A percentile compares a stretch with the other conserved stretches of the same genome.
Evolutionary conservation across 2,329 filamentous ascomycete genomes (phyloP).

Genomic region (Aspergillus fructus): DNA sequence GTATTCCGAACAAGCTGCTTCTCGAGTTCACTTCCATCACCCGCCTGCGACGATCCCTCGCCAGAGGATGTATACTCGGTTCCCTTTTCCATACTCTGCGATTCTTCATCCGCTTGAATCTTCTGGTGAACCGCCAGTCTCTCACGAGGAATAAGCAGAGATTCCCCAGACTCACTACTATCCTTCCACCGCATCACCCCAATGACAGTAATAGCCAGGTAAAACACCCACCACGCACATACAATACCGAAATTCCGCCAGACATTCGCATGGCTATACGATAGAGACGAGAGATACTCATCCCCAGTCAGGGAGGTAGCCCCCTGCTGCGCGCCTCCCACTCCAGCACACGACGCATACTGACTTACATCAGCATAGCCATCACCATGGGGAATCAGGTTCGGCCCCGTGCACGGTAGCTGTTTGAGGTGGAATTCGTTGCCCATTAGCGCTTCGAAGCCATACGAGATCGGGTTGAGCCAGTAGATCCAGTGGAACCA

Average conservation of each 20-base stretch:
- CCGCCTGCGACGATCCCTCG: no score
- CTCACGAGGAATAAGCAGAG: conserved; percentile 58
- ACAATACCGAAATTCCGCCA: conserved; percentile 62
- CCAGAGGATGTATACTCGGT: no score
- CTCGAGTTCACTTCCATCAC: no score
- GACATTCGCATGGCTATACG: conserved; percentile 47
- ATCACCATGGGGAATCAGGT: conserved; percentile 28
- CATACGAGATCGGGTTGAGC: conserved; percentile 34
- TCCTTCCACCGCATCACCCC: conserved; percentile 38
- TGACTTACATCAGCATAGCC: conserved; percentile 24
- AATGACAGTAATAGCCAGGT: conserved; percentile 59
- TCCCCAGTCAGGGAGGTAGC: conserved; percentile 53
- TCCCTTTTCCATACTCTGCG: not conserved
- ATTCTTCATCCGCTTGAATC: conserved; percentile 27
- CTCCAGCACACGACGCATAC: conserved; percentile 52
- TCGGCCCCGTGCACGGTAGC: conserved; percentile 29
- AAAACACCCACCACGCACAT: conserved; percentile 62
- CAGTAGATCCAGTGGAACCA: conserved; percentile 46
- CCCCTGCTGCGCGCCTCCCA: conserved; percentile 55
- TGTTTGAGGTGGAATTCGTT: conserved; percentile 32
- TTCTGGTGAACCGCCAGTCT: conserved; percentile 35
- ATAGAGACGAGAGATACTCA: conserved; percentile 54
- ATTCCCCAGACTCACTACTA: conserved; percentile 25
- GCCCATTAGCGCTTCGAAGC: conserved; percentile 29
- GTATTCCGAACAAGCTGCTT: conserved; percentile 50